phyloP scores from a whole-genome alignment of 805 yeast species.

The Hanseniaspora occidentalis region DNA sequence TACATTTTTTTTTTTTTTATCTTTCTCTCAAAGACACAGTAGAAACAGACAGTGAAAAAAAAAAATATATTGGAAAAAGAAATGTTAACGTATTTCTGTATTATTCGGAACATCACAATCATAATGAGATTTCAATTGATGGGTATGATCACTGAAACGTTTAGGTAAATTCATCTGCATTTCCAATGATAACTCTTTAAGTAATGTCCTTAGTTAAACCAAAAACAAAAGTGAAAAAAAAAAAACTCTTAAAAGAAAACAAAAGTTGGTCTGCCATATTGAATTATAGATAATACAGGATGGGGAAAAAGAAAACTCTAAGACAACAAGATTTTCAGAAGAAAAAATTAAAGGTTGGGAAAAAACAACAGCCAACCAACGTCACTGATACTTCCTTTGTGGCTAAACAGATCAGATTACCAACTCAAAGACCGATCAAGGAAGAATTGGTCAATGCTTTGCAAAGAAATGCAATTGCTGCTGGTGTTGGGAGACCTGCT shows the following conservation, averaged over 20 bases:
- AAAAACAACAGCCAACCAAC: conserved; percentile 59
- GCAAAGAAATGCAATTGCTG: background rate
- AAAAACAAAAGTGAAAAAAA: too few species aligned
- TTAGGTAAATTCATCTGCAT: too few species aligned
- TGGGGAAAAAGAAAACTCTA: conserved; percentile 28
- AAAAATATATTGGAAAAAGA: too few species aligned
- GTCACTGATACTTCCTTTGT: conserved; percentile 78
- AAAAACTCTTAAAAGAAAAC: background rate
- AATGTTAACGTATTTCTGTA: too few species aligned
- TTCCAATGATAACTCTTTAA: background rate
- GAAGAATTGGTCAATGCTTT: conserved; percentile 7
- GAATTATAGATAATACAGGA: conserved; percentile 6
- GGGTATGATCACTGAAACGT: too few species aligned
- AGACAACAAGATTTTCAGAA: conserved; percentile 38
- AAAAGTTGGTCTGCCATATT: background rate
- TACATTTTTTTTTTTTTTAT: too few species aligned
- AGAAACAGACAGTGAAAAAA: too few species aligned
- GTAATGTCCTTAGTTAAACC: background rate
- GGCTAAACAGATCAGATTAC: conserved; percentile 35
- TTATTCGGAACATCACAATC: too few species aligned
- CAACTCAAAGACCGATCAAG: conserved; percentile 18
- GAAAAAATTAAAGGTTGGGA: conserved; percentile 80
- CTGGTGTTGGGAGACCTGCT: background rate
- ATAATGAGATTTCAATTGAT: too few species aligned
- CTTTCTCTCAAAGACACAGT: too few species aligned